Base-by-base conservation (phyloP, 75 land plant species). In the Azolla pinnata region DNA sequence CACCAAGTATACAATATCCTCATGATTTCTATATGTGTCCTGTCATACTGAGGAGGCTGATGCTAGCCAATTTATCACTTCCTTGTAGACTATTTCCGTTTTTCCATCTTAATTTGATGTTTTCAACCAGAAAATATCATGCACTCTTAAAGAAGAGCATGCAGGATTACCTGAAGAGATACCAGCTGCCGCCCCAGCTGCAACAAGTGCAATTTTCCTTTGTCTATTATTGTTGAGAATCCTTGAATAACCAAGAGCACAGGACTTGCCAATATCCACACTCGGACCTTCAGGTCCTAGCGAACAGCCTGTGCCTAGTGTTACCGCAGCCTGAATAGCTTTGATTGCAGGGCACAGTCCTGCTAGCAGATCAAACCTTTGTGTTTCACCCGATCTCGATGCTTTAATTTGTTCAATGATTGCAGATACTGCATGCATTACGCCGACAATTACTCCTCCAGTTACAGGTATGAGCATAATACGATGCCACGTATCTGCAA, bases 181-280 rank as follows among this genome's bases (percentile, higher is more conserved):
- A 26, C 98, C 98, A 70, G 98, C 90, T 50, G 98, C 98, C 59
- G 98, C 96, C 70, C 98, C 98, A 73, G 98, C 98, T 58, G 98
- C 98, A 70, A 85, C 81, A 63, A 93, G 83, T 27, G 98, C 98
- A 31, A 89, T 93, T 57, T 66, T 86, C 50, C 90, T 83, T 75
- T 93, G 97, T 67, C 86, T 76, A 56, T 86, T 93, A 58, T 81
- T 85, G 55, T 88, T 85, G 81, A 86, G 85, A 73, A 83, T 83
- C 33, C 76, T 62, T 20, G 90, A 72, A 61, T 60, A 83, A 16
- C 98, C 98, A 71, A 81, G 54, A 20, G 98, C 98, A 77, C 96
- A 89, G 33, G 98, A 81, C 73, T 80, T 88, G 27, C 98, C 98
- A 62, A 93, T 93, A 76, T 93, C 98, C 19, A 93, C 98, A 71